Evolutionary conservation across 306 rosid genomes (phyloP), one percentile per base, ranked within the genome.

Genomic region (Trichosanthes truncata): DNA sequence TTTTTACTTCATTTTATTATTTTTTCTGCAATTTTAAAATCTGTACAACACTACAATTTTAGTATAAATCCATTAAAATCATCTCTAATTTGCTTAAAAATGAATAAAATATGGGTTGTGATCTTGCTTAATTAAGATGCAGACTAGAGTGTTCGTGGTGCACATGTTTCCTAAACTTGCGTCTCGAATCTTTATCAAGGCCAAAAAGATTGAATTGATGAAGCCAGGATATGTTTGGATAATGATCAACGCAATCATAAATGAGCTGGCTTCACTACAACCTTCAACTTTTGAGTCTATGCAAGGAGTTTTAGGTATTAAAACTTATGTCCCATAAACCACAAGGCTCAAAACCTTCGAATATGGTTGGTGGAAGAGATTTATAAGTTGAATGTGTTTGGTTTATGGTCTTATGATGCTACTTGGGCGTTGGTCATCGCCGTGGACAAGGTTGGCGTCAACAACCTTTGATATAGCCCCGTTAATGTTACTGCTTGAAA

Each of bases 361-460:
- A 53, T 33, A 7, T 31, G 9, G 18, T 1, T 77, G 73, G 85
- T 18, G 3, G 14, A 41, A 67, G 36, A 52, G 56, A 53, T 86
- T 89, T 76, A 13, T 10, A 9, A 81, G 53, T n/a, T 85, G 80
- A 71, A 82, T 38, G 80, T 43, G 56, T 81, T 74, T 61, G 87
- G 92, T 0, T 23, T 83, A 29, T 89, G 91, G 95, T 91, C 92
- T 71, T 81, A 86, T 61, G 92, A 89, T 75, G 77, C 86, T 26
- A 69, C 86, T 80, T 69, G 79, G 12, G 91, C 92, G n/a, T 43
- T 88, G 15, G 92, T 91, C 25, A 81, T 45, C 79, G 90, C 90
- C 7, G 57, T 86, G n/a, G 90, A 89, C 72, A 71, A 80, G 20
- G 85, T 38, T 4, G 60, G 72, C 6, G 17, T 43, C 18, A 7